Conservation (phyloP, 352 stramenopile species). For the Phytopythium boreale region DNA sequence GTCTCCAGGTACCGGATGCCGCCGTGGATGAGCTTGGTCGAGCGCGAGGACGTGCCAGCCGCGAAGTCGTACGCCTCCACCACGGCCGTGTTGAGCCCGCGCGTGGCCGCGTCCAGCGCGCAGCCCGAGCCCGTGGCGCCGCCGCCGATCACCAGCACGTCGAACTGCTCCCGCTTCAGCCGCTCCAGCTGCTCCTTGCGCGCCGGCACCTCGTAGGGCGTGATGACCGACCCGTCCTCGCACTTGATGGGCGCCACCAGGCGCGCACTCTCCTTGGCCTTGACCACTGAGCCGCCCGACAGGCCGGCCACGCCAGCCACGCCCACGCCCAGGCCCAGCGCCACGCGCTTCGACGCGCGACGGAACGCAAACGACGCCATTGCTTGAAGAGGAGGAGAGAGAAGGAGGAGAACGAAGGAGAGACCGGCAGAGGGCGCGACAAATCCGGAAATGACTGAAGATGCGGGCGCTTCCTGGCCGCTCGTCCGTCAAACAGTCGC, state of each 20-base stretch:
- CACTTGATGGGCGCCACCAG: slow-evolving; percentile 79
- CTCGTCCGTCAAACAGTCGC: background rate
- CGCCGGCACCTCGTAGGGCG: slow-evolving; percentile 78
- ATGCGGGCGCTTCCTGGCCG: background rate
- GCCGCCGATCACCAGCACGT: slow-evolving; percentile 93
- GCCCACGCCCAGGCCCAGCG: slow-evolving; percentile 47
- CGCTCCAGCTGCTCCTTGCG: slow-evolving; percentile 64
- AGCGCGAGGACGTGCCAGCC: slow-evolving; percentile 90
- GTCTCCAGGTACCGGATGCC: slow-evolving; percentile 95
- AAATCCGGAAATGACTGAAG: slow-evolving; percentile 35
- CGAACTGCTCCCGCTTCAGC: slow-evolving; percentile 90
- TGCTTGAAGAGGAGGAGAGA: background rate
- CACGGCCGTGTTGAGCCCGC: slow-evolving; percentile 91
- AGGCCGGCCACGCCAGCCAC: slow-evolving; percentile 46
- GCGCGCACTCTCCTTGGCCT: slow-evolving; percentile 58
- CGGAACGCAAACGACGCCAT: slow-evolving; percentile 71
- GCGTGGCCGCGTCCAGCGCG: slow-evolving; percentile 88
- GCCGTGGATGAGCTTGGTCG: slow-evolving; percentile 95
- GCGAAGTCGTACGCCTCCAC: slow-evolving; percentile 93
- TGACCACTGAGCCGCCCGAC: slow-evolving; percentile 57
- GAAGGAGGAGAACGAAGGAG: background rate
- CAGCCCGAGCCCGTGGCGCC: slow-evolving; percentile 91
- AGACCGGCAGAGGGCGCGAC: slow-evolving; percentile 7
- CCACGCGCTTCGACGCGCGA: slow-evolving; percentile 48
- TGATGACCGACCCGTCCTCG: slow-evolving; percentile 81